Evolutionary conservation across 2,329 filamentous ascomycete species (phyloP), one percentile per base, ranked within the genome.

Genomic region (Trichoderma arundinaceum): DNA sequence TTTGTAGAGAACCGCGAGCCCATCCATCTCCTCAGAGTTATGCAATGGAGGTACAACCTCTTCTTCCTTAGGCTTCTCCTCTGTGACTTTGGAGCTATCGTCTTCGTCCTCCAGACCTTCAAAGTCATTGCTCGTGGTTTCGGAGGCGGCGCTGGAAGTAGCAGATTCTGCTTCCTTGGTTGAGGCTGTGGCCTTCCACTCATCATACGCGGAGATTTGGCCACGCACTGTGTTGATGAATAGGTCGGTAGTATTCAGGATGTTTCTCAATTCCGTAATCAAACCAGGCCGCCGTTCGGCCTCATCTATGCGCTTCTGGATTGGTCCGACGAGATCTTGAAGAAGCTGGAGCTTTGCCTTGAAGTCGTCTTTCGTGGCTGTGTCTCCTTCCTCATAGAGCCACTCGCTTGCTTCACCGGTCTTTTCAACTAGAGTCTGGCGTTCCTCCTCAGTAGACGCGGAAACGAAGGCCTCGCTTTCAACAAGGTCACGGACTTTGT

Each of bases 331-430:
- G 53, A 97, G 86, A 61, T 88, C 86, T 74, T 92, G 90, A 57
- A 99, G 86, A 51, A 86, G 86, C 77, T 92, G 90, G 57, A 96
- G 85, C 75, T 90, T 92, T 64, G 86, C 84, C 76, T 90, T 91
- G 72, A 99, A 85, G 54, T 90, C 88, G 3, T 91, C 87, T 66
- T 88, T 89, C 41, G 86, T 83, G 4, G 95, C 94, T 56, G 93
- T 88, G 15, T 86, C 84, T 64, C 94, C 92, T 53, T 94, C 93
- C 15, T 87, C 91, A 75, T 97, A 95, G 67, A 99, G 87, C 94
- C 95, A 99, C 10, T 97, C 93, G 71, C 91, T 91, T 22, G 88
- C 85, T 56, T 87, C 86, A 67, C 86, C 84, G 44, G 92, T 84
- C 73, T 89, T 88, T 67, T 87, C 81, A 71, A 90, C 85, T 12